Percentiles rank a stretch among this genome's conserved stretches.
Evolutionary conservation across 2,329 filamentous ascomycete species (phyloP).

Genomic region (Albifimbria verrucaria): DNA sequence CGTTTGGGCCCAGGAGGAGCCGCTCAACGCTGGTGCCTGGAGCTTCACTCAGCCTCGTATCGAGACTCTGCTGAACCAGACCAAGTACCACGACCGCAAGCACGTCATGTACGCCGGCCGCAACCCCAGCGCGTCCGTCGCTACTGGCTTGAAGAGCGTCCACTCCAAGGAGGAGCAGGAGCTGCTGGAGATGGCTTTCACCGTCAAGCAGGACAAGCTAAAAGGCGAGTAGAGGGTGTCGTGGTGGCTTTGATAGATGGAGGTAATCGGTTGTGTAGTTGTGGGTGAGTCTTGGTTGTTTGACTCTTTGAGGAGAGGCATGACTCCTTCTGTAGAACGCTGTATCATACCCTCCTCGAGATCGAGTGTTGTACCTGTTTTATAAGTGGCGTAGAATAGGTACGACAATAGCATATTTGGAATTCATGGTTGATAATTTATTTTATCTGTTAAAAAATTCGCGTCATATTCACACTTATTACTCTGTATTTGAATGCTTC

Average conservation of each 20-base stretch:
- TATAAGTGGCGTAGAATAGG: slow-evolving; percentile 18
- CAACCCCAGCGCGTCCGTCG: slow-evolving; percentile 88
- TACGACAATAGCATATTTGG: slow-evolving; percentile 19
- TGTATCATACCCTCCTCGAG: slow-evolving; percentile 31
- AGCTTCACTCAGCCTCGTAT: slow-evolving; percentile 95
- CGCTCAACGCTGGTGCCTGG: slow-evolving; percentile 95
- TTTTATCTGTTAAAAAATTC: no score
- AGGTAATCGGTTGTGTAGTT: background rate
- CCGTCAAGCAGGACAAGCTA: slow-evolving; percentile 64
- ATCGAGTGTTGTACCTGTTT: slow-evolving; percentile 16
- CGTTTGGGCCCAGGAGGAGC: slow-evolving; percentile 97
- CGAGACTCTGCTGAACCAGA: slow-evolving; percentile 92
- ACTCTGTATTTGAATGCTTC: background rate
- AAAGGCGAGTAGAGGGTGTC: slow-evolving; percentile 55
- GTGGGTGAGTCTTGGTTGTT: background rate
- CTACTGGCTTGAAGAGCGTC: slow-evolving; percentile 82
- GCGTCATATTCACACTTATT: background rate
- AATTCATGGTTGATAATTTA: slow-evolving; percentile 8
- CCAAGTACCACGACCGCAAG: slow-evolving; percentile 86
- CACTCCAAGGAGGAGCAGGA: slow-evolving; percentile 94
- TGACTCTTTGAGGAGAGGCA: slow-evolving; percentile 15
- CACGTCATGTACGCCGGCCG: slow-evolving; percentile 97
- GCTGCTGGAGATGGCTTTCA: slow-evolving; percentile 64
- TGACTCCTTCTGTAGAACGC: slow-evolving; percentile 24
- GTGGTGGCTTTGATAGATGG: background rate